A percentile compares a stretch with the other conserved stretches of the same genome.
Conservation (phyloP, 1,284 basidiomycete genomes). For the Melampsora americana region DNA sequence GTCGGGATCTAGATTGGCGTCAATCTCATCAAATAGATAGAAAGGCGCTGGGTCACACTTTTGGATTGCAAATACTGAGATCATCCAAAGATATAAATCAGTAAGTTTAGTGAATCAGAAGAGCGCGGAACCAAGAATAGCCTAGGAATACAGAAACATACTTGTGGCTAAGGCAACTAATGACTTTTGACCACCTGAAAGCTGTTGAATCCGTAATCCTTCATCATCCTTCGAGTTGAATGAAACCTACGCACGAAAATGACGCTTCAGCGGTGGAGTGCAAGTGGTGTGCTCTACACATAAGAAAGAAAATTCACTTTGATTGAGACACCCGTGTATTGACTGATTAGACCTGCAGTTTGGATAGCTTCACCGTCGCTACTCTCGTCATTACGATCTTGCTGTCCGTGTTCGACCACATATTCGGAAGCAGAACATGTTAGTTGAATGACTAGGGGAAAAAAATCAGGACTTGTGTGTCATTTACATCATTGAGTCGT, state of each 20-base stretch:
- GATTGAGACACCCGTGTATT: constrained; percentile 94
- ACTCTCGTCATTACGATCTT: constrained; percentile 31
- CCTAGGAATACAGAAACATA: constrained; percentile 3
- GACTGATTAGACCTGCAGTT: constrained; percentile 64
- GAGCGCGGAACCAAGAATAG: background rate
- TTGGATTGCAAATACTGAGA: constrained; percentile 90
- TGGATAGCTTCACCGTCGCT: constrained; percentile 37
- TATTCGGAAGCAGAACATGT: too few species aligned
- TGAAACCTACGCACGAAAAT: constrained; percentile 62
- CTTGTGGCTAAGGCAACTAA: constrained; percentile 79
- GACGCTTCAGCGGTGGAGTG: background rate
- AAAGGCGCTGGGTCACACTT: constrained; percentile 99
- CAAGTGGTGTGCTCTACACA: background rate
- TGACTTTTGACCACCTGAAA: constrained; percentile 97
- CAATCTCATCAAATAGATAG: constrained; percentile 99
- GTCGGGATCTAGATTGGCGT: constrained; percentile 95
- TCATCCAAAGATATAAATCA: background rate
- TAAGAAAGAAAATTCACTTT: constrained; percentile 57
- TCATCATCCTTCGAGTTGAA: constrained; percentile 98
- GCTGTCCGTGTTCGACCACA: background rate
- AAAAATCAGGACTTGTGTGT: background rate
- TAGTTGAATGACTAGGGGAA: background rate
- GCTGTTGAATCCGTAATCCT: constrained; percentile 88
- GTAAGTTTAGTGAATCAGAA: background rate
- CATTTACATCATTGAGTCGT: constrained; percentile 66